Conservation (phyloP, 1,284 basidiomycete genomes). For the Apiotrichum gamsii region DNA sequence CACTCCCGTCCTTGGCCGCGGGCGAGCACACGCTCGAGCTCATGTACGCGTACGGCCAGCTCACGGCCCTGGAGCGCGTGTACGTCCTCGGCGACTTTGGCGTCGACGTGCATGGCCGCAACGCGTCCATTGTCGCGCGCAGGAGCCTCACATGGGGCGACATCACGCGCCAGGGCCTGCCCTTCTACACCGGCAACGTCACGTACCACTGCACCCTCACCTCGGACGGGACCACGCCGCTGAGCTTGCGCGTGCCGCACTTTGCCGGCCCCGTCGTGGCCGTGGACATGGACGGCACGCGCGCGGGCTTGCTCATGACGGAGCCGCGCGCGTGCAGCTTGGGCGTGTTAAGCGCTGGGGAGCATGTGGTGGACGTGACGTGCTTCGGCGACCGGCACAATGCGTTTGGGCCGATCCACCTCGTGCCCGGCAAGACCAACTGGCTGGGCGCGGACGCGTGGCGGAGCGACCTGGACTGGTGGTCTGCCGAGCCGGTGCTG, state of each 20-base stretch:
- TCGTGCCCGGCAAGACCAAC: conserved; percentile 26
- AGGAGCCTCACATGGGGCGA: conserved; percentile 23
- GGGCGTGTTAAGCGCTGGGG: conserved; percentile 7
- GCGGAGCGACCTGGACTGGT: conserved; percentile 27
- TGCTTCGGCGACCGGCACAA: conserved; percentile 28
- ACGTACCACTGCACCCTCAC: conserved; percentile 21
- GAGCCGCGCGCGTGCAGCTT: conserved; percentile 19
- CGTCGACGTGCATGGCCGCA: conserved; percentile 19
- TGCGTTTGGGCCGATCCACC: conserved; percentile 26
- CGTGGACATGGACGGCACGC: conserved; percentile 14
- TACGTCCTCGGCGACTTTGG: conserved; percentile 32
- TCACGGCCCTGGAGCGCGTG: conserved; percentile 25
- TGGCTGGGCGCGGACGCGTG: conserved; percentile 29
- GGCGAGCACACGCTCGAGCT: conserved; percentile 22
- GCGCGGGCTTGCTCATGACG: conserved; percentile 11
- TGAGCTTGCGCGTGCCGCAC: conserved; percentile 18
- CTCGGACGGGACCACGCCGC: conserved; percentile 3
- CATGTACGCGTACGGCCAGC: conserved; percentile 18
- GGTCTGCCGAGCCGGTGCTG: conserved; percentile 28
- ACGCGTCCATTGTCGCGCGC: conserved; percentile 9
- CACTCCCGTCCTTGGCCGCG: conserved; percentile 11
- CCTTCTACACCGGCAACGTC: conserved; percentile 32
- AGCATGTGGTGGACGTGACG: conserved; percentile 21
- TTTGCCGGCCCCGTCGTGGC: conserved; percentile 22
- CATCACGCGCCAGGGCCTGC: conserved; percentile 23